Conservation (phyloP, 345 rosid genomes). For the Iberis pinnata region DNA sequence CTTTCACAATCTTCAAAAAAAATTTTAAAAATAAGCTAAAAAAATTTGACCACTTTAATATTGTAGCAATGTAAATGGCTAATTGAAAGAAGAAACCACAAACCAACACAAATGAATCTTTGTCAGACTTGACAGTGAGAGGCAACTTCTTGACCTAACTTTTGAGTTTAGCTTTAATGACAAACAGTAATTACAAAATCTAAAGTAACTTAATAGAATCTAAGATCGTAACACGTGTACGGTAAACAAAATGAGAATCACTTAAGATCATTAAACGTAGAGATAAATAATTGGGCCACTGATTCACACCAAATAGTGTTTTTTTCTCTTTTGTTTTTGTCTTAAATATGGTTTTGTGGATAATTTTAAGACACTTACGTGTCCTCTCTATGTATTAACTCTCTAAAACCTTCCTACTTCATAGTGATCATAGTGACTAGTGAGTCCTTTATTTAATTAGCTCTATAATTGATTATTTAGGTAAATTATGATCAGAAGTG, state of each 20-base stretch:
- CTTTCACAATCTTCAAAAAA: too few relatives aligned
- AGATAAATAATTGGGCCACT: conserved; percentile 27
- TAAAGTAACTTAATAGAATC: too few relatives aligned
- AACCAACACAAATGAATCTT: not conserved
- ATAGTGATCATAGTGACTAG: too few relatives aligned
- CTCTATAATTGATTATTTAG: too few relatives aligned
- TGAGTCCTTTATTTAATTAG: too few relatives aligned
- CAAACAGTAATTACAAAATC: too few relatives aligned
- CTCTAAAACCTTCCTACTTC: too few relatives aligned
- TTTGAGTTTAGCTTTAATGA: too few relatives aligned
- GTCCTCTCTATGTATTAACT: conserved; percentile 19
- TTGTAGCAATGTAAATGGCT: too few relatives aligned
- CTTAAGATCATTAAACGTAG: conserved; percentile 6
- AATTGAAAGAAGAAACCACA: not conserved
- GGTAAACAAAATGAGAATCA: not conserved
- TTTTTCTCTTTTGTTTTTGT: not conserved
- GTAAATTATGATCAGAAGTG: too few relatives aligned
- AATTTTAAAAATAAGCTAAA: too few relatives aligned
- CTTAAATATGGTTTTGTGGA: not conserved
- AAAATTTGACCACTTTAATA: too few relatives aligned
- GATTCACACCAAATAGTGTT: conserved; percentile 12
- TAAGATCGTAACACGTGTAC: conserved; percentile 16
- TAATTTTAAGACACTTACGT: conserved; percentile 20
- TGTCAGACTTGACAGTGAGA: conserved; percentile 9
- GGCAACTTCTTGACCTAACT: conserved; percentile 14